Evolutionary conservation across 495 filamentous ascomycete genomes (phyloP).

Genomic region (Neurospora terricola): DNA sequence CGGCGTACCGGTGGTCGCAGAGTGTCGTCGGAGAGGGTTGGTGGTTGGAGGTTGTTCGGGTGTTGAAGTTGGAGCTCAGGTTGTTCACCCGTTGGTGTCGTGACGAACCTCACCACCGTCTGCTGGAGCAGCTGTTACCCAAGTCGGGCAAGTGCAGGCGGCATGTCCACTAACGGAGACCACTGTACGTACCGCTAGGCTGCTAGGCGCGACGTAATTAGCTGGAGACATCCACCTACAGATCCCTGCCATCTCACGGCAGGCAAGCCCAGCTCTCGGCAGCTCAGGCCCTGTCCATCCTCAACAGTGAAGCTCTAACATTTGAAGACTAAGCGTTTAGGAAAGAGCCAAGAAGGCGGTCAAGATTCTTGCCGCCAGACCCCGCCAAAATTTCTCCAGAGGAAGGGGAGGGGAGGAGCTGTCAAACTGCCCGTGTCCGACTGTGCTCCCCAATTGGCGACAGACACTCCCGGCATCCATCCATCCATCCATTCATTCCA

Average conservation of each 20-base stretch:
- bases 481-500: not conserved
- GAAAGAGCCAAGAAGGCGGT: slow-evolving; percentile 11
- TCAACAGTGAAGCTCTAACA: not conserved
- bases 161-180: not conserved
- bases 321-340: not conserved
- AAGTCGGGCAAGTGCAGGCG: not conserved
- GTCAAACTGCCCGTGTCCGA: not conserved
- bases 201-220: slow-evolving; percentile 25
- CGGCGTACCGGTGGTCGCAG: slow-evolving; percentile 2
- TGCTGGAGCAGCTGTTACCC: not conserved
- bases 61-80: not conserved
- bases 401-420: not conserved
- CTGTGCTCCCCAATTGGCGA: not conserved
- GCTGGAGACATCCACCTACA: not conserved
- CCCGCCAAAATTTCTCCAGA: slow-evolving; percentile 26
- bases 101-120: not conserved
- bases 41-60: not conserved
- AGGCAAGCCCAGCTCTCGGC: not conserved
- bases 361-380: slow-evolving; percentile 16
- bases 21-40: not conserved
- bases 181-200: slow-evolving; percentile 13
- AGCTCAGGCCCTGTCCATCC: not conserved
- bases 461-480: not conserved
- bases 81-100: not conserved
- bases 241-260: not conserved